Evolutionary conservation across 192 early-diverging fungal species (phyloP), one percentile per base, ranked within the genome.

Genomic region (Podila clonocystis): DNA sequence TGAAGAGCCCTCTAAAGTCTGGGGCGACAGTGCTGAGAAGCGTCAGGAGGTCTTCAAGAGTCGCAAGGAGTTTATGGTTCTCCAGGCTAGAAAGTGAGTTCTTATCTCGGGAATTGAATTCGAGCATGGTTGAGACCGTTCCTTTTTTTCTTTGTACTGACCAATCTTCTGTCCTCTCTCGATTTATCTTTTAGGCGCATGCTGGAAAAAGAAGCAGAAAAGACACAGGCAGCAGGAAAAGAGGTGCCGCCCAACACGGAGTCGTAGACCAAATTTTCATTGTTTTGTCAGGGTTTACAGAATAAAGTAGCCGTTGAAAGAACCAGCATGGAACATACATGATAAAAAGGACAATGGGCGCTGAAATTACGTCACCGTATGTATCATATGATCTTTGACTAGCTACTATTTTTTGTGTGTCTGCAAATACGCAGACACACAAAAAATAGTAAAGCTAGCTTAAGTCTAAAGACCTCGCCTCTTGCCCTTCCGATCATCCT

Each of bases 61-160:
- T 34, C 86, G 91, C 67, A 93, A 93, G 75, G 91, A 91, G 64
- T 86, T 82, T 57, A 93, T 93, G 92, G 82, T 93, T 22, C 67
- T 89, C 29, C 89, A 91, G 72, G 92, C 92, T 29, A 90, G 91
- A 82, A 87, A 89, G 91, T 92, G 89, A 69, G 87, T 80, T 5
- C 30, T n/a, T 59, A 15, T 0, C 33, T 57, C 3, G 12, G 50
- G 20, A 15, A 55, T 24, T 3, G 20, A 20, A 1, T 2, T 55
- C n/a, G 3, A 5, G 19, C 52, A 55, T 55, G 0, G n/a, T 55
- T 0, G 52, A 7, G n/a, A 24, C 58, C 12, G 11, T 15, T 48
- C 11, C 7, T 34, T 60, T 31, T 26, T 29, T 59, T 24, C 26
- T 36, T 17, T 20, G 5, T 22, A 20, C 19, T 49, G 58, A n/a